Evolutionary conservation across 1,139 yeast species (phyloP).

Genomic region (Keqinozyma sinolaborantium): DNA sequence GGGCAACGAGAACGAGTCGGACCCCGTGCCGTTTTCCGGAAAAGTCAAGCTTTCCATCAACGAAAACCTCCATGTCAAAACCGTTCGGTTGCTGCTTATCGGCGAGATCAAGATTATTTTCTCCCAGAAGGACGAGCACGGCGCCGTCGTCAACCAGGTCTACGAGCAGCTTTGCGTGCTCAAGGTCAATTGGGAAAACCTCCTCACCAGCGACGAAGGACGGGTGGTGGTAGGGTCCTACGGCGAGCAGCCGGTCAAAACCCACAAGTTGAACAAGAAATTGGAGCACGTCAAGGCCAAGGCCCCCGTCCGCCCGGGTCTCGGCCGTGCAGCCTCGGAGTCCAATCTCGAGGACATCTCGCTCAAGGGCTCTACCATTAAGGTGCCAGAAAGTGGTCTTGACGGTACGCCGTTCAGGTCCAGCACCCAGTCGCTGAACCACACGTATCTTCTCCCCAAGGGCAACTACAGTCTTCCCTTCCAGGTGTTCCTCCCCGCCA

Average conservation of each 20-base stretch:
- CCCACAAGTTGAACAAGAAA: constrained; percentile 9
- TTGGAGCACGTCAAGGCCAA: constrained; percentile 1
- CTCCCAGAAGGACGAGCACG: constrained; percentile 36
- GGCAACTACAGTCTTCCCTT: constrained; percentile 73
- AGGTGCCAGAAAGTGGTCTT: constrained; percentile 35
- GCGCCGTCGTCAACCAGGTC: constrained; percentile 37
- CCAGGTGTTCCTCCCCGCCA: constrained; percentile 51
- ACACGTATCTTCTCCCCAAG: constrained; percentile 49
- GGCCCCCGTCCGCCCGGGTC: constrained; percentile 14
- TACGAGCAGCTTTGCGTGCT: constrained; percentile 49
- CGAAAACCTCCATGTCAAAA: constrained; percentile 47
- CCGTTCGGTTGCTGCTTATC: constrained; percentile 40
- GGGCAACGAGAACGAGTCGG: constrained; percentile 59
- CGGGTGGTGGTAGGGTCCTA: constrained; percentile 38
- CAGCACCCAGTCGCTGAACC: constrained; percentile 16
- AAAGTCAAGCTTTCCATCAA: constrained; percentile 53
- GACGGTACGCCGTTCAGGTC: constrained; percentile 44
- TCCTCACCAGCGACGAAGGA: constrained; percentile 48
- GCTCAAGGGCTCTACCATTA: constrained; percentile 11
- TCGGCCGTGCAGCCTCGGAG: constrained; percentile 17
- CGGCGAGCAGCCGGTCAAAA: constrained; percentile 28
- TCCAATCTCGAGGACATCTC: constrained; percentile 9
- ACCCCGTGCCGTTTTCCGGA: constrained; percentile 52
- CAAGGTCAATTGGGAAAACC: constrained; percentile 58
- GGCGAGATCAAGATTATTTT: constrained; percentile 59